Evolutionary conservation across 73 alveolate species (phyloP).

Genomic region (Durusdinium trenchii): DNA sequence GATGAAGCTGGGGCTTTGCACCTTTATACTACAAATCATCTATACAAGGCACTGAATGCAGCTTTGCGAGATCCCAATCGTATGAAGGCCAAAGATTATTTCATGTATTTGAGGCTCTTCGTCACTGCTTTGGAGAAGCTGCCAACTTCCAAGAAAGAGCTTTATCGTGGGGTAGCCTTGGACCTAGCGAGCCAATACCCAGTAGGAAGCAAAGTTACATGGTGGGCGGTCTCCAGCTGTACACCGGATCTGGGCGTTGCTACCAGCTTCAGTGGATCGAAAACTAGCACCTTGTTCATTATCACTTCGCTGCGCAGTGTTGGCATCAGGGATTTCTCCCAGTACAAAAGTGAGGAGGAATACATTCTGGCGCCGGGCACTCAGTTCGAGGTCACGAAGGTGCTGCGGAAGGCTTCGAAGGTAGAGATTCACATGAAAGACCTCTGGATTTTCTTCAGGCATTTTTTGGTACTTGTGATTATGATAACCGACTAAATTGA

Average conservation of each 20-base stretch:
- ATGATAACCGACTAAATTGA: too few relatives aligned
- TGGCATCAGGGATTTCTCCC: constrained; percentile 76
- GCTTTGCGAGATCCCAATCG: constrained; percentile 63
- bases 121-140: constrained; percentile 68
- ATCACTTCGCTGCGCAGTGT: constrained; percentile 66
- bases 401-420: constrained; percentile 59
- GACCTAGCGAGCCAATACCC: constrained; percentile 40
- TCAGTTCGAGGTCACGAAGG: constrained; percentile 75
- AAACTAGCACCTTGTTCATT: constrained; percentile 41
- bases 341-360: constrained; percentile 89
- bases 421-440: constrained; percentile 80
- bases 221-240: constrained; percentile 95
- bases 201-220: constrained; percentile 48
- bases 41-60: constrained; percentile 35
- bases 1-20: constrained; percentile 89
- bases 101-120: constrained; percentile 71
- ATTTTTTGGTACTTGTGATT: neutral
- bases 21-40: constrained; percentile 81
- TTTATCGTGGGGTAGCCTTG: constrained; percentile 59
- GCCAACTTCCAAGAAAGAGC: constrained; percentile 54
- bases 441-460: too few relatives aligned
- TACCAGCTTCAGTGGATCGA: constrained; percentile 67
- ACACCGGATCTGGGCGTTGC: constrained; percentile 68
- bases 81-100: constrained; percentile 40
- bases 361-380: constrained; percentile 90